Conservation (phyloP, 2,329 filamentous ascomycete genomes). For the Penicillium sp. region DNA sequence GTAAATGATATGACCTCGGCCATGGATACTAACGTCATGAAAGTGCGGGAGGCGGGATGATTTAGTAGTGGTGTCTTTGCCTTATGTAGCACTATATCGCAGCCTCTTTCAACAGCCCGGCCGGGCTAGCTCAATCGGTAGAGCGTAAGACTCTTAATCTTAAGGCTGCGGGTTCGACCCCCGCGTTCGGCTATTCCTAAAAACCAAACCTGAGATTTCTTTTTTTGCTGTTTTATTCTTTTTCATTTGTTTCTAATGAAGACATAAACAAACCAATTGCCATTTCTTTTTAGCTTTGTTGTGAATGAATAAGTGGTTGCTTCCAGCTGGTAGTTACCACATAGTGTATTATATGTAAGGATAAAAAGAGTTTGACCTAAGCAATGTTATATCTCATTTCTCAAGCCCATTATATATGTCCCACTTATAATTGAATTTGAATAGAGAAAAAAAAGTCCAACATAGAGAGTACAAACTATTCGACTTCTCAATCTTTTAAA, state of each 20-base stretch:
- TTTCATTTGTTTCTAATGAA: not conserved
- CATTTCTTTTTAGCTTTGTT: no score
- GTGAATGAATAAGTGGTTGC: not conserved
- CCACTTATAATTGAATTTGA: not conserved
- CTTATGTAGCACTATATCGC: not conserved
- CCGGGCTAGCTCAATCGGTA: conserved; percentile 55
- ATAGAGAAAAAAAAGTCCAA: not conserved
- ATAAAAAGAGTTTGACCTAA: no score
- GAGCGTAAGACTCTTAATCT: conserved; percentile 51
- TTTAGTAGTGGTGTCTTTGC: accelerated
- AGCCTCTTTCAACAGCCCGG: conserved; percentile 21
- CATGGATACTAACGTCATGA: not conserved
- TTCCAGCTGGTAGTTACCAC: not conserved
- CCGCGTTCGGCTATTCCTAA: conserved; percentile 41
- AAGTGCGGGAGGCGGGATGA: not conserved
- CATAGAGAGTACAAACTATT: not conserved
- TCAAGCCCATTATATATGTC: not conserved
- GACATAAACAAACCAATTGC: not conserved
- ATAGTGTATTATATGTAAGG: no score
- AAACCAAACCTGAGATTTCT: conserved; percentile 21
- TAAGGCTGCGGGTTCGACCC: conserved; percentile 46
- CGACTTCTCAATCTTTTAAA: not conserved
- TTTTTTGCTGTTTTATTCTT: conserved; percentile 12
- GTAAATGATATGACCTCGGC: not conserved
- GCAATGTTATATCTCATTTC: no score